These are phyloP conservation scores for Annulohypoxylon moriforme DNA, from an alignment of 495 filamentous ascomycete genomes.

Conservation along the genomic window DNA sequence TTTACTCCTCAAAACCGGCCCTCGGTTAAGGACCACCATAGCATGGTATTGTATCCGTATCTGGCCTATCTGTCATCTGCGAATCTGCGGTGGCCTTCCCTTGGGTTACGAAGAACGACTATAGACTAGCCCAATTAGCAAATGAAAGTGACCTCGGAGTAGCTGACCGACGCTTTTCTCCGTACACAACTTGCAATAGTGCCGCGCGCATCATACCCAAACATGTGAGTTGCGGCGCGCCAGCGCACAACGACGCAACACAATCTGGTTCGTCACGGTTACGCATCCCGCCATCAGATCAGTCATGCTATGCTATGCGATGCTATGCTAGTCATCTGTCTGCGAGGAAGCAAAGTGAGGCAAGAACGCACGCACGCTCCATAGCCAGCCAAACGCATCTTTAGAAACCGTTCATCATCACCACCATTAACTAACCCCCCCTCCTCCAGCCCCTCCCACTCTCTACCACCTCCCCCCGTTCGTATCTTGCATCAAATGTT, in stretches of 20 bases:
- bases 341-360: constrained; percentile 17
- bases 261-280: constrained; percentile 40
- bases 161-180: constrained; percentile 37
- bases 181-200: constrained; percentile 28
- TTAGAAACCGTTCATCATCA: constrained; percentile 16
- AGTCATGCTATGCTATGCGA: constrained; percentile 21
- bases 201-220: constrained; percentile 41
- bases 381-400: background rate
- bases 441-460: constrained; percentile 1
- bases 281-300: constrained; percentile 36
- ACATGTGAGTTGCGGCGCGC: constrained; percentile 35
- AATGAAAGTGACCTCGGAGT: constrained; percentile 33
- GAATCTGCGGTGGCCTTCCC: constrained; percentile 12
- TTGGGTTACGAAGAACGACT: constrained; percentile 16
- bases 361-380: background rate
- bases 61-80: constrained; percentile 20
- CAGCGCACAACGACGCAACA: constrained; percentile 27
- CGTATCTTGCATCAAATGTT: constrained; percentile 28
- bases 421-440: background rate
- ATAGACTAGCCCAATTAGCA: constrained; percentile 35
- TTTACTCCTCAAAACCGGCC: constrained; percentile 12
- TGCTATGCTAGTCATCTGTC: constrained; percentile 31
- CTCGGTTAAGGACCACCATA: constrained; percentile 28
- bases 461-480: background rate
- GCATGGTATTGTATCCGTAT: constrained; percentile 24